Conservation (phyloP, 768 basidiomycete genomes). For the Rhizopogon vesiculosus region DNA sequence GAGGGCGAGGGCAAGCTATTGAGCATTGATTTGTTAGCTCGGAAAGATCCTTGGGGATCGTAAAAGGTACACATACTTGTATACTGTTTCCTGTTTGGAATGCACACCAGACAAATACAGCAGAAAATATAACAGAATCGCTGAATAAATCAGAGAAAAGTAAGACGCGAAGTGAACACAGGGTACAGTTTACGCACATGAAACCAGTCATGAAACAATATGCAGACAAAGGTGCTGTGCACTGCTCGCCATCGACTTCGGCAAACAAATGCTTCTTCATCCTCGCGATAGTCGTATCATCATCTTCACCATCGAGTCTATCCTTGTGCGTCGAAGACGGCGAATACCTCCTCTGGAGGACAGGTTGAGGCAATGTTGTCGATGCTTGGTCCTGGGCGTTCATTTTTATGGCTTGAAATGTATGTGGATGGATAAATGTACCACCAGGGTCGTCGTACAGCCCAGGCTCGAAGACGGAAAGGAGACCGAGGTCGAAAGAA, state of each 20-base stretch:
- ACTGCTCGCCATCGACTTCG: conserved; percentile 22
- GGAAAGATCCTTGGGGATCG: too few relatives aligned
- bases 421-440: not conserved
- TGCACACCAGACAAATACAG: conserved; percentile 80
- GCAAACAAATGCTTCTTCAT: conserved; percentile 13
- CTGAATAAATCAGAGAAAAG: conserved; percentile 27
- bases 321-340: not conserved
- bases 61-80: conserved; percentile 38
- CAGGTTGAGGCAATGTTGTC: not conserved
- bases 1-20: conserved; percentile 71
- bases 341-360: not conserved
- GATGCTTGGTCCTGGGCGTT: not conserved
- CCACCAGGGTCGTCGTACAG: not conserved
- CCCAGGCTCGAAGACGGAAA: conserved; percentile 5
- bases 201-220: conserved; percentile 81
- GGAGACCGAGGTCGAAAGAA: conserved; percentile 6
- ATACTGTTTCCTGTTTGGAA: conserved; percentile 81
- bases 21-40: not conserved
- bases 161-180: not conserved
- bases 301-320: conserved; percentile 13
- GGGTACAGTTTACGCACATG: conserved; percentile 42
- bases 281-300: conserved; percentile 1
- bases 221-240: conserved; percentile 50
- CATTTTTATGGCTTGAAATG: not conserved
- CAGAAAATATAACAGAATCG: conserved; percentile 70